These are phyloP conservation scores for Terfezia boudieri DNA, from an alignment of 495 filamentous ascomycete species.

Conservation along the genomic window DNA sequence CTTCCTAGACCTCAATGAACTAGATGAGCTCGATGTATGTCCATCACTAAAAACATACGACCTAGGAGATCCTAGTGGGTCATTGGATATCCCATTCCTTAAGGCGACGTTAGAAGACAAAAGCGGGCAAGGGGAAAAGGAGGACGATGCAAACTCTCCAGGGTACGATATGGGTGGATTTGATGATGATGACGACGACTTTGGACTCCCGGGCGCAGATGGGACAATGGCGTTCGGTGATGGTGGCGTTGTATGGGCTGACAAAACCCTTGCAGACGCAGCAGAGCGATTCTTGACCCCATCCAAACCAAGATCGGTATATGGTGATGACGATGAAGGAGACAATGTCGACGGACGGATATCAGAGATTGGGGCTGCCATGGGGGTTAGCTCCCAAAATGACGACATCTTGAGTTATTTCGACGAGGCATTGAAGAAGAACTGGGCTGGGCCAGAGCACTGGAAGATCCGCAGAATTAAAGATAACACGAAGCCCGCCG, in stretches of 20 bases:
- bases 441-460: constrained; percentile 97
- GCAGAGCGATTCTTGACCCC: constrained; percentile 20
- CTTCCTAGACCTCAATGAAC: constrained; percentile 55
- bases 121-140: constrained; percentile 45
- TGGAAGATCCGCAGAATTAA: constrained; percentile 58
- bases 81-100: constrained; percentile 74
- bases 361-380: constrained; percentile 32
- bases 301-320: constrained; percentile 14
- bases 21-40: constrained; percentile 81
- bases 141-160: constrained; percentile 29
- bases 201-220: constrained; percentile 37
- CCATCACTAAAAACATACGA: constrained; percentile 85
- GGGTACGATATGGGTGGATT: constrained; percentile 41
- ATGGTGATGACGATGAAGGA: constrained; percentile 32
- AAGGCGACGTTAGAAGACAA: constrained; percentile 64
- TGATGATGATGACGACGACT: constrained; percentile 39
- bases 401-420: constrained; percentile 95
- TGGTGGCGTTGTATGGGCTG: constrained; percentile 47
- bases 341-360: constrained; percentile 41
- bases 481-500: constrained; percentile 27
- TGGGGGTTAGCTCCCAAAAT: constrained; percentile 28
- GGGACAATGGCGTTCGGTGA: constrained; percentile 41
- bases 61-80: constrained; percentile 54
- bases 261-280: constrained; percentile 33
- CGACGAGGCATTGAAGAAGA: constrained; percentile 81